phyloP scores from a whole-genome alignment of 1,284 basidiomycete species.

The Sporisorium exsertum region DNA sequence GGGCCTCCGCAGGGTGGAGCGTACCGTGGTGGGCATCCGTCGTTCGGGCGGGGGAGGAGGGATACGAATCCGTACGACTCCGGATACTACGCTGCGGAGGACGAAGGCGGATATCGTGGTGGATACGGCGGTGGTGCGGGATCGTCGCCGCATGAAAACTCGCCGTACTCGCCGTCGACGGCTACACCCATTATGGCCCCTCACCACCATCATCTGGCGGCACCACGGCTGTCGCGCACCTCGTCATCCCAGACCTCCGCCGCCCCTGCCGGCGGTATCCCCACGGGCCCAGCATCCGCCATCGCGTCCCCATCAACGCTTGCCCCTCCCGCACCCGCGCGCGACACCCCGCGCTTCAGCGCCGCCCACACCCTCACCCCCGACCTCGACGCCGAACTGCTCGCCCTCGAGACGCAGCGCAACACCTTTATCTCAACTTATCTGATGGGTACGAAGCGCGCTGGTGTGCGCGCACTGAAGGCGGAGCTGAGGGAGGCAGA shows the following conservation, averaged over 20 bases:
- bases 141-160: conserved; percentile 33
- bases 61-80: conserved; percentile 37
- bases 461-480: not conserved
- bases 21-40: conserved; percentile 35
- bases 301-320: conserved; percentile 16
- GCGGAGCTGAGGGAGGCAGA: conserved; percentile 23
- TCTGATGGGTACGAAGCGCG: conserved; percentile 15
- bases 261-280: conserved; percentile 12
- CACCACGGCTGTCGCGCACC: conserved; percentile 33
- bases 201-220: conserved; percentile 4
- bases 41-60: conserved; percentile 23
- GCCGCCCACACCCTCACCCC: conserved; percentile 23
- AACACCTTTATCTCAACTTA: conserved; percentile 15
- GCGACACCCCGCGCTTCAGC: conserved; percentile 14
- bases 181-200: not conserved
- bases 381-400: conserved; percentile 38
- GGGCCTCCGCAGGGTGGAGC: conserved; percentile 9
- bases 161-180: conserved; percentile 34
- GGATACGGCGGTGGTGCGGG: conserved; percentile 6
- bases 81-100: not conserved
- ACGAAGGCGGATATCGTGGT: conserved; percentile 11
- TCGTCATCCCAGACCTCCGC: conserved; percentile 33
- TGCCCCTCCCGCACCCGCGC: not conserved
- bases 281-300: conserved; percentile 9
- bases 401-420: conserved; percentile 18